phyloP scores from a whole-genome alignment of 345 rosid species.

The Eucalyptus brandiana region DNA sequence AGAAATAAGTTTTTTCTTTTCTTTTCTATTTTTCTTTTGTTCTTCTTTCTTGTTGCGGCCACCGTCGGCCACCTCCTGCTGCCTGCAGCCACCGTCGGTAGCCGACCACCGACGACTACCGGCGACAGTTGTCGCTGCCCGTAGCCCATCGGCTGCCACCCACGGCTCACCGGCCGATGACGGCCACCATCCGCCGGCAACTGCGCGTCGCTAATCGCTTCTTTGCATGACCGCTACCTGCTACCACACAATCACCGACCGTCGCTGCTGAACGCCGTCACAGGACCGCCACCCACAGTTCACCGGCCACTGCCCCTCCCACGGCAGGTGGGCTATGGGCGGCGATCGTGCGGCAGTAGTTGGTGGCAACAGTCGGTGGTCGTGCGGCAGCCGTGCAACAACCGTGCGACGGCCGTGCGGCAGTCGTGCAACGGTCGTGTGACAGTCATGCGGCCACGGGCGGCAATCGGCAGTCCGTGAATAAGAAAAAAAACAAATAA shows the following conservation, averaged over 20 bases:
- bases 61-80: no score
- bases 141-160: accelerated
- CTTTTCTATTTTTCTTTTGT: no score
- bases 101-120: no score
- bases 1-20: no score
- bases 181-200: accelerated
- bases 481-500: no score
- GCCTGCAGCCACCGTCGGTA: accelerated
- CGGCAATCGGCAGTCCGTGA: accelerated
- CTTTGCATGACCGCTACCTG: accelerated
- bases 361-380: no score
- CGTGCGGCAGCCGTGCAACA: accelerated
- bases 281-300: accelerated
- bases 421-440: no score
- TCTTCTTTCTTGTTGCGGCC: no score
- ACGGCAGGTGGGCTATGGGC: accelerated
- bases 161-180: accelerated
- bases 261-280: accelerated
- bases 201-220: accelerated
- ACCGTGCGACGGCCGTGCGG: no score
- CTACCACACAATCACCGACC: accelerated
- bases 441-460: accelerated
- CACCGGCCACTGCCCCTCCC: accelerated
- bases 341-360: no score
- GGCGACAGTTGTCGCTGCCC: accelerated